Evolutionary conservation across 1,139 yeast species (phyloP).

Genomic region (Candida pseudoviswanathii): DNA sequence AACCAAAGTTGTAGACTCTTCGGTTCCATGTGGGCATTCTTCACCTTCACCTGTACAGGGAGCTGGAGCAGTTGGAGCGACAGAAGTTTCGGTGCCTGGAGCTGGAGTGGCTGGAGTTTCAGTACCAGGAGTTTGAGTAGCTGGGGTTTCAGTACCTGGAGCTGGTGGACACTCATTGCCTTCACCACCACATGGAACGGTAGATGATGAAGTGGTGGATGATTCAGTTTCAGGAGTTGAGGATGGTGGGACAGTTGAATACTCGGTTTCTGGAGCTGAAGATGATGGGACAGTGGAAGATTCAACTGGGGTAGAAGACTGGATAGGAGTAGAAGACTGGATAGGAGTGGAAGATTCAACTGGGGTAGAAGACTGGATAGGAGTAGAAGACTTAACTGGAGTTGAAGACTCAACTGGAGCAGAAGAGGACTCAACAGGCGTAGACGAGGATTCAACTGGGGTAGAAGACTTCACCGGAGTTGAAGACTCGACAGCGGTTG

Average conservation of each 20-base stretch:
- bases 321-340: too few species aligned
- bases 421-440: not conserved
- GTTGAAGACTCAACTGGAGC: not conserved
- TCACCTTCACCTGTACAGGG: not conserved
- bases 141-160: not conserved
- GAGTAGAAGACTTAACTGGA: too few species aligned
- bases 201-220: not conserved
- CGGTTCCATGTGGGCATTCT: not conserved
- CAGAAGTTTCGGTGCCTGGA: not conserved
- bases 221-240: not conserved
- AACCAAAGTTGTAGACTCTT: not conserved
- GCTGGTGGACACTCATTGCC: not conserved
- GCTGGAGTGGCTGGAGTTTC: not conserved
- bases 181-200: too few species aligned
- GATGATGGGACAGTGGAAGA: not conserved
- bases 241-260: not conserved
- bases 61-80: not conserved
- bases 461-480: not conserved
- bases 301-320: too few species aligned
- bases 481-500: not conserved
- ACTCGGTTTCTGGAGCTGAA: not conserved
- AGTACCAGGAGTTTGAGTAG: not conserved
- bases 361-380: too few species aligned
- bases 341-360: too few species aligned
- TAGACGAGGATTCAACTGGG: too few species aligned